Base-by-base conservation (phyloP, 2,329 filamentous ascomycete species). In the Pseudogymnoascus sp. region DNA sequence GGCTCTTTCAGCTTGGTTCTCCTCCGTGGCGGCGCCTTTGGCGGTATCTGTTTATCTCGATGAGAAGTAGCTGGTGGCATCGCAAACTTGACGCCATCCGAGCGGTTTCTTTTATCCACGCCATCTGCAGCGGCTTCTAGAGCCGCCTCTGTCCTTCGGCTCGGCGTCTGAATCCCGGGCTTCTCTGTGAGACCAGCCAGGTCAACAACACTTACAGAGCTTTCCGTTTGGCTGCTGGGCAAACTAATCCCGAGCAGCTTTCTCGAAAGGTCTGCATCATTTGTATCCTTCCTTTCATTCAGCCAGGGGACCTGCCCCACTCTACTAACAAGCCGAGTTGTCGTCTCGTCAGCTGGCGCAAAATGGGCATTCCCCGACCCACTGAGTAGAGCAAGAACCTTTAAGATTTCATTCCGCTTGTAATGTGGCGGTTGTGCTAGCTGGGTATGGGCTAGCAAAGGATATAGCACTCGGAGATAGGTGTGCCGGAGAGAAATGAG, bases 401-500 rank as follows among this genome's bases (percentile, higher is more conserved):
- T 88, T 40, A 88, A 78, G 42, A 99, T 84, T 73, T 97, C 93
- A 43, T 93, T 85, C 31, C 87, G 86, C 75, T 97, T 99, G 80
- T 99, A 97, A 73, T 96, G 87, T 1, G 91, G 91, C 18, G 93
- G 88, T 62, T 90, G 83, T 71, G 85, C 89, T 46, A 99, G 84
- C 74, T 97, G 95, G 1, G 93, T 97, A 73, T 99, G 91, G 38
- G 90, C 89, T 21, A 99, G 81, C 23, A 99, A 81, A 0, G 95
- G 95, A 72, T 96, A 92, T 11, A 99, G 79, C 3, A 99, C 95
- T 34, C 95, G 88, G 5, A 99, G 82, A 73, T 99, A 99, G 3
- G 95, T 99, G 74, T 99, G 95, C 38, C 93, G 86, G 63, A 99
- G 79, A 16, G 85, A 81, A 66, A 82, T 80, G 65, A 84, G 86